These are phyloP conservation scores for Rhodotorula sp. DNA, from an alignment of 1,284 basidiomycete species.

Conservation along the genomic window DNA sequence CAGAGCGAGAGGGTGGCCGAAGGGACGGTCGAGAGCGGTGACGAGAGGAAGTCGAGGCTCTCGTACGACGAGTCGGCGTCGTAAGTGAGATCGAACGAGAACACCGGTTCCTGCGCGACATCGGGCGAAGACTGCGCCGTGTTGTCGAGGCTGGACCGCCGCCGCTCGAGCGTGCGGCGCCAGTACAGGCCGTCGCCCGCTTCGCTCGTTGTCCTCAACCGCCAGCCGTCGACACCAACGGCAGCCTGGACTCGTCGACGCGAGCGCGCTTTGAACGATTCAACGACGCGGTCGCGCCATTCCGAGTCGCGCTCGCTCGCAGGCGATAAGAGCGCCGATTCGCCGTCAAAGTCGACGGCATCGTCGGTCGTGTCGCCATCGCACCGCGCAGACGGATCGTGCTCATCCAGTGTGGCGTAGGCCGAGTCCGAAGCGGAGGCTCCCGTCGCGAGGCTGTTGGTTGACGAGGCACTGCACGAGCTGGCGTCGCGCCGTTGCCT, in stretches of 20 bases:
- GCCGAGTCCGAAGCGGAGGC: constrained; percentile 27
- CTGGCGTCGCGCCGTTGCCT: neutral
- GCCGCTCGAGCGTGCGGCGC: neutral
- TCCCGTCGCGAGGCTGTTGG: neutral
- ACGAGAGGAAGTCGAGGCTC: constrained; percentile 6
- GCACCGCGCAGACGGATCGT: neutral
- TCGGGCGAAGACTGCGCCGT: constrained; percentile 7
- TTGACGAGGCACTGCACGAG: neutral
- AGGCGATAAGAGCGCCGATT: neutral
- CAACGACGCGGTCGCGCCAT: constrained; percentile 3
- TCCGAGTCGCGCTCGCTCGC: neutral
- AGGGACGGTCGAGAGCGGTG: neutral
- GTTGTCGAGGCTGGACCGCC: neutral
- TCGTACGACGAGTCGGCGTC: constrained; percentile 22
- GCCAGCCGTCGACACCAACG: constrained; percentile 3
- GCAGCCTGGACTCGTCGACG: constrained; percentile 2
- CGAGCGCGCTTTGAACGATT: neutral
- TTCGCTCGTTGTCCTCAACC: neutral
- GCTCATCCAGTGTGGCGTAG: constrained; percentile 32
- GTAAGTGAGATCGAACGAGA: constrained; percentile 17
- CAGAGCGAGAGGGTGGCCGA: neutral
- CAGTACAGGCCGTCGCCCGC: neutral
- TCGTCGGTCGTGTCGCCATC: neutral
- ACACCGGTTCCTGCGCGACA: neutral
- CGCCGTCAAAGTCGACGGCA: neutral